Evolutionary conservation across 257 asterid species (phyloP).

Genomic region (Penstemon eatonii): DNA sequence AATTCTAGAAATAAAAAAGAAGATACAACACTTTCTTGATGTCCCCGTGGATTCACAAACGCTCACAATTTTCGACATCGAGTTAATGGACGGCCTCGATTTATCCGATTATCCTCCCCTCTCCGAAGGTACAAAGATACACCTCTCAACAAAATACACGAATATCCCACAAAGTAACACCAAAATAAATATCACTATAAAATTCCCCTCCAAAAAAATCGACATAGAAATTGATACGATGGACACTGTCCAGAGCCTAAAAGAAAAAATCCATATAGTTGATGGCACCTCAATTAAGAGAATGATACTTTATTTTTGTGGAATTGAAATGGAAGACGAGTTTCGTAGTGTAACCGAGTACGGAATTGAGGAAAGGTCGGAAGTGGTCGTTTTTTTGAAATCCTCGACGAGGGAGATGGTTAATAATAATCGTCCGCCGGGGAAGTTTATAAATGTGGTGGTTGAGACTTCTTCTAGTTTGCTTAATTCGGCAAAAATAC

Average conservation of each 20-base stretch:
- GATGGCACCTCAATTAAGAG: constrained; percentile 64
- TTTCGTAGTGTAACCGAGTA: constrained; percentile 43
- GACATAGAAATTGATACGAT: constrained; percentile 42
- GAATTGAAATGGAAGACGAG: constrained; percentile 58
- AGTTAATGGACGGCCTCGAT: constrained; percentile 59
- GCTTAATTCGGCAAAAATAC: constrained; percentile 55
- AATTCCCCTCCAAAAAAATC: constrained; percentile 46
- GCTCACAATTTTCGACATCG: constrained; percentile 56
- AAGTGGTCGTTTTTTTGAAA: constrained; percentile 49
- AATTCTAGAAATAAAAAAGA: constrained; percentile 47
- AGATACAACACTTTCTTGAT: constrained; percentile 44
- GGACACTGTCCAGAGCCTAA: constrained; percentile 69
- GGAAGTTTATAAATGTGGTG: constrained; percentile 38
- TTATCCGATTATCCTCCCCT: constrained; percentile 59
- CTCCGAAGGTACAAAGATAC: constrained; percentile 48
- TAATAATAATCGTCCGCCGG: constrained; percentile 37
- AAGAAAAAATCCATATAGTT: constrained; percentile 72
- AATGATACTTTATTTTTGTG: constrained; percentile 52
- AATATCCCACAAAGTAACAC: background rate
- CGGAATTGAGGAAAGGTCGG: constrained; percentile 46
- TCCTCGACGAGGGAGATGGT: constrained; percentile 30
- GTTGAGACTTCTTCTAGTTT: constrained; percentile 68
- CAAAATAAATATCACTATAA: constrained; percentile 39
- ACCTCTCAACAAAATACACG: constrained; percentile 28
- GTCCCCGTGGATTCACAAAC: constrained; percentile 52